Base-by-base conservation (phyloP, 1,139 yeast species). In the Blastobotrys capitulatus region DNA sequence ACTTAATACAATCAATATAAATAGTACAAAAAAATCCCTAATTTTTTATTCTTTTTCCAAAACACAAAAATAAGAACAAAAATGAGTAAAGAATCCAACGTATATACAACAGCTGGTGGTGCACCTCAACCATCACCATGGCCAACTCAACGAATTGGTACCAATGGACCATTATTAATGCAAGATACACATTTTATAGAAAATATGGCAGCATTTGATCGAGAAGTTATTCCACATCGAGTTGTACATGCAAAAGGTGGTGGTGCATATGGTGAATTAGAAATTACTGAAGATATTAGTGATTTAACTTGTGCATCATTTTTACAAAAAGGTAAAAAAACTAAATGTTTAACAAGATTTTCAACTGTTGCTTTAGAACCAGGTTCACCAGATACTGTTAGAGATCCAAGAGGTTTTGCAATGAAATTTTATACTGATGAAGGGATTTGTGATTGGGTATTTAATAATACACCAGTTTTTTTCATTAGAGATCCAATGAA, bases 181-280 rank as follows among this genome's bases (percentile, higher is more conserved):
- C 92, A 86, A 67, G 95, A 86, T 66, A 79, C 79, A 68, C 84
- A 83, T 67, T 71, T 85, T 61, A 75, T 85, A 60, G 95, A 86
- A 63, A 75, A 83, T 18, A 70, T 86, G 48, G 85, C 92, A 27
- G 92, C 83, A 66, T 86, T 86, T 61, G 89, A 84, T 72, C 79
- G 92, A 62, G 94, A 86, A 70, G 77, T 92, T 65, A 80, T 86
- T 54, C 94, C 95, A 37, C 94, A 85, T 70, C 79, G 95, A 69
- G 90, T 86, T 50, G 95, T 85, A 44, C 95, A 86, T 64, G 94
- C 94, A 53, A 85, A 85, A 67, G 95, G 95, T 58, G 84, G 87
- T 35, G 95, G 94, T 59, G 92, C 92, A 43, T 82, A 75, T 63
- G 90, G 92, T 61, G 78, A 72, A 53, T 86, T 86, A 60, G 90